These are phyloP conservation scores for Obelidium mucronatum DNA, from an alignment of 192 early-diverging fungal genomes.

Conservation along the genomic window DNA sequence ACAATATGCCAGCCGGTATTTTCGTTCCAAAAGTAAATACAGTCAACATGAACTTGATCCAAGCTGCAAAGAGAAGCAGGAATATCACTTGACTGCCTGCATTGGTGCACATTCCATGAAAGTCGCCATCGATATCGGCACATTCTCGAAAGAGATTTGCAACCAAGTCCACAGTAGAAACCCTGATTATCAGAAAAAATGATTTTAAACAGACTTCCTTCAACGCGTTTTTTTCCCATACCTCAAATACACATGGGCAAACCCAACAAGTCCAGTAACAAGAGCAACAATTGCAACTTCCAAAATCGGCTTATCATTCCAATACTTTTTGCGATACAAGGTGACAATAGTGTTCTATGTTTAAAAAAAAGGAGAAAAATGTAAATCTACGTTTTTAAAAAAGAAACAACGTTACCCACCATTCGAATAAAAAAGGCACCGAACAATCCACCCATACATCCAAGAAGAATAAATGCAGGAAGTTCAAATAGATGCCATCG, in stretches of 20 bases:
- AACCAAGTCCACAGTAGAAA: slow-evolving; percentile 53
- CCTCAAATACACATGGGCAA: slow-evolving; percentile 51
- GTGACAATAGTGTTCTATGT: slow-evolving; percentile 44
- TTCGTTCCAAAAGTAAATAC: slow-evolving; percentile 61
- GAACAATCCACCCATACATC: slow-evolving; percentile 74
- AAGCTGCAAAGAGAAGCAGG: slow-evolving; percentile 50
- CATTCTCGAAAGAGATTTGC: slow-evolving; percentile 67
- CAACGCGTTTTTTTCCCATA: slow-evolving; percentile 28
- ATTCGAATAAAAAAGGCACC: slow-evolving; percentile 61
- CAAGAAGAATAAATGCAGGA: slow-evolving; percentile 70
- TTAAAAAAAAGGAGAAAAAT: background rate
- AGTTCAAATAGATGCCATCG: slow-evolving; percentile 97
- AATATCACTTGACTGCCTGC: slow-evolving; percentile 17
- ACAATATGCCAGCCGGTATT: slow-evolving; percentile 62
- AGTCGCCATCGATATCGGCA: slow-evolving; percentile 57
- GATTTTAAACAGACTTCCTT: slow-evolving; percentile 19
- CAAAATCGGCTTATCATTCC: slow-evolving; percentile 45
- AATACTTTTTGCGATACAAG: slow-evolving; percentile 40
- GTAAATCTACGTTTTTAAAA: background rate
- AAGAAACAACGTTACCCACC: slow-evolving; percentile 18
- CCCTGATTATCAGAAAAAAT: slow-evolving; percentile 11
- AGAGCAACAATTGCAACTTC: slow-evolving; percentile 57
- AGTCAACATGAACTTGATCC: slow-evolving; percentile 55
- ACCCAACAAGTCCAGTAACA: slow-evolving; percentile 57
- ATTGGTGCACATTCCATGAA: slow-evolving; percentile 57